Evolutionary conservation across 129 eudicot genomes (phyloP), one percentile per base, ranked within the genome.

Genomic region (Helianthus tuberosus): DNA sequence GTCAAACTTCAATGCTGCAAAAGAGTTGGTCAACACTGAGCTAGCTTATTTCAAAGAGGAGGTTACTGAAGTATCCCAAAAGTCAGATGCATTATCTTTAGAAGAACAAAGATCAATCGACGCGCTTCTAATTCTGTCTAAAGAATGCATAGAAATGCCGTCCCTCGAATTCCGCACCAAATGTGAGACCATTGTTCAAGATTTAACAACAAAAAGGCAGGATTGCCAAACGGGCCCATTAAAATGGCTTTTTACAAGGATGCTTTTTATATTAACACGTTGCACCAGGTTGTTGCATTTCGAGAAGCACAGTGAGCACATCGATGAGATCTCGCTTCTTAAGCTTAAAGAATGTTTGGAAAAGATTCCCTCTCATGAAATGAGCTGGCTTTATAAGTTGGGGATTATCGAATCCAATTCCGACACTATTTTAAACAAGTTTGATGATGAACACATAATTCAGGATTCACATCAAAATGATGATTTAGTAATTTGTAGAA

Each of bases 211-310:
- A 68, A 91, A 83, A 74, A 89, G 97, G 74, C 87, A 86, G 65
- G 85, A 69, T 73, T 84, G 88, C 64, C 86, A 86, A 78, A 58
- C 82, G 29, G 90, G 80, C 57, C 60, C 82, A 73, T 71, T 91
- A 75, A 91, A 84, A 83, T 81, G 94, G 87, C 83, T 89, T 47
- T 83, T 84, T 75, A 91, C 96, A 36, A 88, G 88, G 70, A 80
- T 89, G 84, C 95, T 91, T 72, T 91, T 86, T 81, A 91, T 91
- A 72, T 77, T 89, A 80, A 91, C 97, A 43, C 90, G 97, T 49
- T 91, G 97, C 70, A 91, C 97, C 25, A 91, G 93, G 70, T 79
- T 91, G 77, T 71, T 91, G 82, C 96, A 86, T 79, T 86, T 89
- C 77, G 96, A 89, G 86, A 91, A 80, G 83, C 87, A 86, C 75